Evolutionary conservation across 2,329 filamentous ascomycete species (phyloP).

Genomic region (Emericellopsis atlantica): DNA sequence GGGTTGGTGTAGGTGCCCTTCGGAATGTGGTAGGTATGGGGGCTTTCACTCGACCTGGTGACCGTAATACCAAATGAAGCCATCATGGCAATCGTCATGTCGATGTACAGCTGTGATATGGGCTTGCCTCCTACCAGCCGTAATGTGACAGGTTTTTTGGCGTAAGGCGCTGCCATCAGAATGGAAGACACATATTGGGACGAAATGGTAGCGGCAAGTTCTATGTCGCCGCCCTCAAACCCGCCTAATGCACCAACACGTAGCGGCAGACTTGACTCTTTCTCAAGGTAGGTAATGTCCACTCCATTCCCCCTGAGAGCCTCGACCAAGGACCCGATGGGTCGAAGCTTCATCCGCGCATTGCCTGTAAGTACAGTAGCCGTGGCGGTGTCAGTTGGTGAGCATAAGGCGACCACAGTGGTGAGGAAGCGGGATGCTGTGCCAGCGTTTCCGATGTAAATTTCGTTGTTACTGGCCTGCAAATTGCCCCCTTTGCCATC

Average conservation of each 20-base stretch:
- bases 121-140: constrained; percentile 91
- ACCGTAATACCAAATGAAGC: constrained; percentile 76
- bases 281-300: constrained; percentile 74
- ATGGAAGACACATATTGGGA: constrained; percentile 99
- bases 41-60: constrained; percentile 60
- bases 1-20: constrained; percentile 76
- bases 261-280: constrained; percentile 71
- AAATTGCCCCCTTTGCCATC: constrained; percentile 83
- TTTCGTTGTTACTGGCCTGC: constrained; percentile 57
- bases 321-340: constrained; percentile 86
- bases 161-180: constrained; percentile 93
- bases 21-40: constrained; percentile 89
- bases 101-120: constrained; percentile 93
- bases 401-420: constrained; percentile 76
- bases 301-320: constrained; percentile 80
- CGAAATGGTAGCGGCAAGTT: constrained; percentile 87
- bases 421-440: constrained; percentile 94
- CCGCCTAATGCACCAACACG: constrained; percentile 72
- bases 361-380: constrained; percentile 85
- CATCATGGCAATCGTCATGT: constrained; percentile 99
- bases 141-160: constrained; percentile 84
- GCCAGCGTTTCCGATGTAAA: constrained; percentile 93
- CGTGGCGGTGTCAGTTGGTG: constrained; percentile 41
- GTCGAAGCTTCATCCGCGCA: constrained; percentile 87
- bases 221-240: constrained; percentile 75